Conservation (phyloP, 495 filamentous ascomycete species). For the Massariosphaeria phaeospora region DNA sequence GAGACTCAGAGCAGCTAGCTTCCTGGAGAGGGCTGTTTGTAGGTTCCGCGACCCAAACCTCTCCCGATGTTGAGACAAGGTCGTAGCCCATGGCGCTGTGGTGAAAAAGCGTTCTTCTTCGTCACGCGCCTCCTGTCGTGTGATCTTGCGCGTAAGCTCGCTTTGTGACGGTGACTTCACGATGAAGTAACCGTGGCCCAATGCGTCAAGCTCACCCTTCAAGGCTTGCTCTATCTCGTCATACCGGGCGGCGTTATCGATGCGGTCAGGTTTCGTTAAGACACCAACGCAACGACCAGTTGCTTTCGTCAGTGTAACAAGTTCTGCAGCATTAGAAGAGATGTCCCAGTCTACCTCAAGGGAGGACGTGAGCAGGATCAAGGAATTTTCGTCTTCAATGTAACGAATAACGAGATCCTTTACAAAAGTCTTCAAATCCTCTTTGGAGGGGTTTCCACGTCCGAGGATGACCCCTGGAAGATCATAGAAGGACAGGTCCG, state of each 20-base stretch:
- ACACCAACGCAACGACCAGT: conserved; percentile 47
- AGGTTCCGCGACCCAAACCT: conserved; percentile 43
- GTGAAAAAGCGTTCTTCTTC: conserved; percentile 43
- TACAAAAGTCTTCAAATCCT: conserved; percentile 61
- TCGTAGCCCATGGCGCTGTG: conserved; percentile 39
- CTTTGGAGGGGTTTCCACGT: conserved; percentile 53
- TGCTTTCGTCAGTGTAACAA: background rate
- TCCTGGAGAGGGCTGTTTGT: conserved; percentile 38
- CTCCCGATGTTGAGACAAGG: conserved; percentile 30
- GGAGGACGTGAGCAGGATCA: conserved; percentile 67
- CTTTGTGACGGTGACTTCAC: conserved; percentile 46
- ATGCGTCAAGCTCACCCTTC: conserved; percentile 47
- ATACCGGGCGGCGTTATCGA: conserved; percentile 48
- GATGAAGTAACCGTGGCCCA: conserved; percentile 54
- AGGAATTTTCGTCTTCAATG: conserved; percentile 56
- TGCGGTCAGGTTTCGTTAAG: conserved; percentile 72
- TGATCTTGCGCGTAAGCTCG: conserved; percentile 38
- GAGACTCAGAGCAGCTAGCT: conserved; percentile 38
- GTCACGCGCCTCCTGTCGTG: conserved; percentile 38
- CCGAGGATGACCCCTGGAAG: conserved; percentile 73
- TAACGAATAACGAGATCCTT: conserved; percentile 64
- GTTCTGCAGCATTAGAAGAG: background rate
- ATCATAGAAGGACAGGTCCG: conserved; percentile 73
- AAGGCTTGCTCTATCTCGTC: conserved; percentile 57
- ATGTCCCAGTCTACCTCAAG: conserved; percentile 53